Base-by-base conservation (phyloP, 1,284 basidiomycete genomes). In the Papiliotrema laurentii region DNA sequence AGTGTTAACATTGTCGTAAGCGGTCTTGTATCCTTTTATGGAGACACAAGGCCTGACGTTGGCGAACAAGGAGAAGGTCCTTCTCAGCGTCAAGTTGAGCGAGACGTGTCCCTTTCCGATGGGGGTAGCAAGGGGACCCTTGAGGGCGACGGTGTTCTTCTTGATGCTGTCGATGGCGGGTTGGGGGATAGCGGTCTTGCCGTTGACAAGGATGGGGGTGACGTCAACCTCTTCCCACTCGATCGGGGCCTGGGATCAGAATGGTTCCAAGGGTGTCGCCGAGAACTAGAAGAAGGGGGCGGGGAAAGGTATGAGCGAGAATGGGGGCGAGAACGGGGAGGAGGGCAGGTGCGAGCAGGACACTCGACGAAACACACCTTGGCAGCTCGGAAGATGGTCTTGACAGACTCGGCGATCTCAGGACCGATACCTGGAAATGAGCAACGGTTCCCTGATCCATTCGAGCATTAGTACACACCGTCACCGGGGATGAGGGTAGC, bases 71-170 rank as follows among this genome's bases (percentile, higher is more conserved):
- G 91, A 89, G 80, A 99, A 98, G 6, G 94, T 97, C 66, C 94
- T 83, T 59, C 96, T 86, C 49, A 98, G 81, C 36, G 94, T 97
- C 76, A 98, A 78, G 79, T 99, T 99, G 59, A 98, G 80, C 47
- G 96, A 98, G 60, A 97, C 93, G 76, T 97, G 96, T 40, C 94
- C 94, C 81, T 97, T 97, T 66, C 94, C 96, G 75, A 98, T 93
- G 30, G 92, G 92, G 28, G 92, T 97, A 51, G 91, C 92, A 65
- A 97, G 78, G 54, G 92, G 92, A 54, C 90, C 96, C 80, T 98
- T 98, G 71, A 99, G 79, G 19, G 94, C 96, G 55, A 98, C 89
- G 27, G 94, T 97, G 78, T 97, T 98, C 78, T 86, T 89, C 79
- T 87, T 93, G 66, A 99, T 87, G 24, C 88, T 92, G 56, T 81